phyloP scores from a whole-genome alignment of 176 grass and related monocot genomes.

The Hyparrhenia diplandra region DNA sequence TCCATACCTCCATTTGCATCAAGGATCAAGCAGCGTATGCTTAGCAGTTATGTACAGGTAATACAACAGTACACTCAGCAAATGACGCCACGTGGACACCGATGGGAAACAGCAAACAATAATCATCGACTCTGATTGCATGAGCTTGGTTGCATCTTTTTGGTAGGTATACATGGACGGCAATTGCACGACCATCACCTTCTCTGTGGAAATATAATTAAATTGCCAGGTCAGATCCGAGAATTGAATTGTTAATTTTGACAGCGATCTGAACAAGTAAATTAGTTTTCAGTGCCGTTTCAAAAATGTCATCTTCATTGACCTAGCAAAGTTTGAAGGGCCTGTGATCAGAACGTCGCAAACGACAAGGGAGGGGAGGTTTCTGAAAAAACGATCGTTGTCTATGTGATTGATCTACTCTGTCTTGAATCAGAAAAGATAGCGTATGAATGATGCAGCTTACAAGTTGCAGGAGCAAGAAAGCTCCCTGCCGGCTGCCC shows the following conservation, averaged over 20 bases:
- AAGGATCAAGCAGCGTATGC: too few relatives aligned
- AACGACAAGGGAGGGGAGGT: background rate
- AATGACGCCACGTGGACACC: conserved; percentile 11
- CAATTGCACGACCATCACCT: background rate
- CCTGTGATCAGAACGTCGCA: background rate
- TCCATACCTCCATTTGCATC: background rate
- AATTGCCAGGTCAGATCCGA: conserved; percentile 1
- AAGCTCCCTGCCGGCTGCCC: background rate
- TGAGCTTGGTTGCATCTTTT: background rate
- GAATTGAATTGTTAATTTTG: background rate
- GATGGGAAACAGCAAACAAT: background rate
- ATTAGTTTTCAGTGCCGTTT: background rate
- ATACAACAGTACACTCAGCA: background rate
- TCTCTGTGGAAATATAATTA: background rate
- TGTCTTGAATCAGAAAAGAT: background rate
- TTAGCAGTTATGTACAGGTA: background rate
- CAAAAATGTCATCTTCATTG: conserved; percentile 1
- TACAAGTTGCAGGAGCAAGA: background rate
- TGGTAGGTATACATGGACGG: background rate
- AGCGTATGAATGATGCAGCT: background rate
- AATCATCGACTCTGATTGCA: background rate
- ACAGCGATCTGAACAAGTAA: background rate
- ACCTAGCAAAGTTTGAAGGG: background rate
- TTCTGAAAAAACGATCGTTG: background rate
- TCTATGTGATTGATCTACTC: too few relatives aligned